Base-by-base conservation (phyloP, 805 yeast genomes). In the Candida khao-thaluensis region DNA sequence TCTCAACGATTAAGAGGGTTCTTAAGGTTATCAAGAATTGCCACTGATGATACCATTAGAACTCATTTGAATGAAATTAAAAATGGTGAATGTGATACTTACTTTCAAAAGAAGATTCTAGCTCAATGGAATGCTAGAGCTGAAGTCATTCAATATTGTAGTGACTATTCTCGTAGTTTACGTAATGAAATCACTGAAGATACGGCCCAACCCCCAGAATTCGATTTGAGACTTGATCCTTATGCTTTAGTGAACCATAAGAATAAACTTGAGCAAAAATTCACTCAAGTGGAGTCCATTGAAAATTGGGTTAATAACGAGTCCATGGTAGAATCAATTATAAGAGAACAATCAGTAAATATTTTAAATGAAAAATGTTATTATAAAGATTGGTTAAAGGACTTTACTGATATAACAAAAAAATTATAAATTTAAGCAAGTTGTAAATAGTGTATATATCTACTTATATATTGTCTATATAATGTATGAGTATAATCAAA, bases 251-350 rank as follows among this genome's bases (percentile, higher is more conserved):
- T 49, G 36, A 47, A 53, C 37, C 50, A 58, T 30, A 51, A 49
- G 7, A 51, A 52, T 15, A 35, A 43, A 21, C 14, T 57, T 3
- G 48, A 55, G n/a, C 45, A 50, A 10, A 61, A 52, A 37, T 61
- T 42, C 30, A 41, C 49, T 3, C 47, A 51, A 20, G 54, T 63
- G 33, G 64, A 60, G 24, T 38, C 51, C 7, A 52, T 69, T 5
- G 64, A 62, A 15, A 53, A 50, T 26, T 69, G 74, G 74, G 57
- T 59, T 15, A 43, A 45, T 3, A 69, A 66, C 43, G 73, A 69
- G 44, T 27, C 36, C 10, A 29, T 47, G 1, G 60, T 69, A 8
- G 74, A 69, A 46, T 8, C 41, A 2, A 69, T 69, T 7, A 41
- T 69, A 7, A 42, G 56, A 16, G 61, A 57, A 30, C 65, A 63